Percentiles rank a stretch among this genome's conserved stretches.
Evolutionary conservation across 2,329 filamentous ascomycete genomes (phyloP).

Genomic region (Microdochium nivale): DNA sequence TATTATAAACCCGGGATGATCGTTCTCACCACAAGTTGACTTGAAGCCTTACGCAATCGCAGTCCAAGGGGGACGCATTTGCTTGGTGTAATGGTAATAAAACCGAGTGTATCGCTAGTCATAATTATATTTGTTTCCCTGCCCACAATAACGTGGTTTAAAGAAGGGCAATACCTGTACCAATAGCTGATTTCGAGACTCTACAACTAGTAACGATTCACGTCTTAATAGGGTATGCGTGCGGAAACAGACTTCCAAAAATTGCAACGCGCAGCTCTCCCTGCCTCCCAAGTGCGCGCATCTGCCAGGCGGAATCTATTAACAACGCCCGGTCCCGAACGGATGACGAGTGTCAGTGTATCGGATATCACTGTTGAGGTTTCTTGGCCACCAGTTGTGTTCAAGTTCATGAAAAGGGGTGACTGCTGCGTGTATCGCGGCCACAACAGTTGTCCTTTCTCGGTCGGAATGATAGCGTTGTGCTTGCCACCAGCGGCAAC

Average conservation of each 20-base stretch:
- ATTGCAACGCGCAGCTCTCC: conserved; percentile 14
- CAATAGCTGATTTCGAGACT: too few species aligned
- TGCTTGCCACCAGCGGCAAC: conserved; percentile 19
- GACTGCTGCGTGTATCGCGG: conserved; percentile 18
- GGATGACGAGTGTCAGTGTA: conserved; percentile 13
- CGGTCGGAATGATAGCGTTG: conserved; percentile 18
- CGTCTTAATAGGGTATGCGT: conserved; percentile 12
- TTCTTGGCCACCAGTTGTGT: conserved; percentile 28
- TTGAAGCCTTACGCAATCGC: too few species aligned
- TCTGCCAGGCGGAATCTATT: conserved; percentile 14
- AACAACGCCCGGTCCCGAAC: conserved; percentile 14
- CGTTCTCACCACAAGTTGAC: too few species aligned
- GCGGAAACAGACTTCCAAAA: conserved; percentile 15
- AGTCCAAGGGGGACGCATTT: too few species aligned
- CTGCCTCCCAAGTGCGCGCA: conserved; percentile 15
- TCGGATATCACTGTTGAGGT: conserved; percentile 11
- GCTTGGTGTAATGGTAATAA: too few species aligned
- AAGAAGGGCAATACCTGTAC: too few species aligned
- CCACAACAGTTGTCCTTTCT: conserved; percentile 18
- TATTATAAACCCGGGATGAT: too few species aligned
- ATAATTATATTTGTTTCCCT: too few species aligned
- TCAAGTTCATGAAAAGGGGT: conserved; percentile 32
- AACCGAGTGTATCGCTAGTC: too few species aligned
- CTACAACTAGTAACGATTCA: too few species aligned
- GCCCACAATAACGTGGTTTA: too few species aligned